These are phyloP conservation scores for Termitomyces sp. DNA, from an alignment of 768 basidiomycete genomes.

Conservation along the genomic window DNA sequence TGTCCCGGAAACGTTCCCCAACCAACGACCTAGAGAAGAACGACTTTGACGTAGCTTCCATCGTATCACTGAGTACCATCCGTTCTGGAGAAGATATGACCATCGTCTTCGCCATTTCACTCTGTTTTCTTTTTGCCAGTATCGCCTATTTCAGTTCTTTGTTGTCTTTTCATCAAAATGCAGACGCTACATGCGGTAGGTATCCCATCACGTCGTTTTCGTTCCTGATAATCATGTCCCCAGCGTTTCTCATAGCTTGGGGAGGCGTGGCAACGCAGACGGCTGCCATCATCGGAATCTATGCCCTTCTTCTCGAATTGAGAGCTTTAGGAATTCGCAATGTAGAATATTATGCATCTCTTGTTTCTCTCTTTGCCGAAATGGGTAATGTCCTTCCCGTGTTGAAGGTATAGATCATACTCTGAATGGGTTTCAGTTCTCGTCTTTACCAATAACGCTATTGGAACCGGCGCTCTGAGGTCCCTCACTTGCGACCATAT, in stretches of 20 bases:
- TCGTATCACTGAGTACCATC: neutral
- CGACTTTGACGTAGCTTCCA: conserved; percentile 8
- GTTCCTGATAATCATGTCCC: neutral
- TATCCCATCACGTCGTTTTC: neutral
- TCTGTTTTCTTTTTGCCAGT: conserved; percentile 16
- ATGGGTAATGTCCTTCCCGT: conserved; percentile 6
- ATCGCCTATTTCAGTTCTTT: conserved; percentile 16
- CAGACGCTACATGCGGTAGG: conserved; percentile 10
- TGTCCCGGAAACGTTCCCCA: neutral
- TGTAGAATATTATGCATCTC: conserved; percentile 9
- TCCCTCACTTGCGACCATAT: neutral
- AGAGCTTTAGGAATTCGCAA: conserved; percentile 10
- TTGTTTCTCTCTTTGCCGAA: conserved; percentile 5
- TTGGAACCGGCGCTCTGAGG: conserved; percentile 12
- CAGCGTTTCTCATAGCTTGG: conserved; percentile 17
- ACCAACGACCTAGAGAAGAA: conserved; percentile 8
- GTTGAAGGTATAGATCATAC: neutral
- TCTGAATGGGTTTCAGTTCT: conserved; percentile 7
- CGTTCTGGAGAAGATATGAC: conserved; percentile 2
- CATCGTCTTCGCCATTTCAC: conserved; percentile 14
- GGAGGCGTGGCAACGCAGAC: conserved; percentile 18
- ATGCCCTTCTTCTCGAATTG: conserved; percentile 14
- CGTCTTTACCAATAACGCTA: conserved; percentile 13
- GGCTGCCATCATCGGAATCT: conserved; percentile 10
- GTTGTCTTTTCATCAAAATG: conserved; percentile 8